A percentile compares a stretch with the other conserved stretches of the same genome.
Evolutionary conservation across 1,284 basidiomycete species (phyloP).

Genomic region (Salmacisia buchloeana): DNA sequence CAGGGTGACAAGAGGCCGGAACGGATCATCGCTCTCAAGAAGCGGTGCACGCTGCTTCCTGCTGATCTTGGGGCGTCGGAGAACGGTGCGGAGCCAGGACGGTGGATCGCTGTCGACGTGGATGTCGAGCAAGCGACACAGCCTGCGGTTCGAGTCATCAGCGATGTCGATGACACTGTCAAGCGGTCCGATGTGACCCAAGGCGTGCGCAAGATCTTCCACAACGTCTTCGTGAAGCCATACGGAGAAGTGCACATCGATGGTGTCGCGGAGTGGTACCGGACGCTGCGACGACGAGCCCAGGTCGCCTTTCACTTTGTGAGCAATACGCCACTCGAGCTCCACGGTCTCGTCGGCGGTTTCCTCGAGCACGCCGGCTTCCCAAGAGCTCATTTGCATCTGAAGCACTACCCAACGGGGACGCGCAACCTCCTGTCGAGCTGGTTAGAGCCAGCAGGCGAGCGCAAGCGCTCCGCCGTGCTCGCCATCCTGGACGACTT

Average conservation of each 20-base stretch:
- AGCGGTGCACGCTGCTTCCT: neutral
- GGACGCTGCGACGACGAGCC: neutral
- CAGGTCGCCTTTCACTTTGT: constrained; percentile 50
- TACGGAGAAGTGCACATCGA: constrained; percentile 70
- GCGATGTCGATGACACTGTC: constrained; percentile 91
- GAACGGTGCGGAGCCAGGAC: neutral
- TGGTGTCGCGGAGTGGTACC: constrained; percentile 65
- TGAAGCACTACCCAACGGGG: constrained; percentile 37
- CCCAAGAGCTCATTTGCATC: constrained; percentile 57
- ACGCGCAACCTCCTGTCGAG: constrained; percentile 24
- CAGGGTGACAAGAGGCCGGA: neutral
- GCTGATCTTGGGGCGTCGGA: neutral
- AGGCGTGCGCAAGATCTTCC: constrained; percentile 48
- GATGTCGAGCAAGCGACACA: constrained; percentile 18
- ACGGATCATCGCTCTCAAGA: neutral
- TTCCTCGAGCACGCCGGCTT: constrained; percentile 69
- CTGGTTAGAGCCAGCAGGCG: constrained; percentile 37
- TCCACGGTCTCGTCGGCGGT: constrained; percentile 71
- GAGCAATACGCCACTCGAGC: constrained; percentile 82
- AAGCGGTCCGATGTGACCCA: constrained; percentile 57
- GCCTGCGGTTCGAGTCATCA: constrained; percentile 61
- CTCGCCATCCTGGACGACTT: constrained; percentile 33
- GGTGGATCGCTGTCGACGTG: constrained; percentile 13
- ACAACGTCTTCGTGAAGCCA: constrained; percentile 56
- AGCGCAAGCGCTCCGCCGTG: constrained; percentile 32